These are phyloP conservation scores for Albophoma yamanashiensis DNA, from an alignment of 2,329 filamentous ascomycete species.

Conservation along the genomic window DNA sequence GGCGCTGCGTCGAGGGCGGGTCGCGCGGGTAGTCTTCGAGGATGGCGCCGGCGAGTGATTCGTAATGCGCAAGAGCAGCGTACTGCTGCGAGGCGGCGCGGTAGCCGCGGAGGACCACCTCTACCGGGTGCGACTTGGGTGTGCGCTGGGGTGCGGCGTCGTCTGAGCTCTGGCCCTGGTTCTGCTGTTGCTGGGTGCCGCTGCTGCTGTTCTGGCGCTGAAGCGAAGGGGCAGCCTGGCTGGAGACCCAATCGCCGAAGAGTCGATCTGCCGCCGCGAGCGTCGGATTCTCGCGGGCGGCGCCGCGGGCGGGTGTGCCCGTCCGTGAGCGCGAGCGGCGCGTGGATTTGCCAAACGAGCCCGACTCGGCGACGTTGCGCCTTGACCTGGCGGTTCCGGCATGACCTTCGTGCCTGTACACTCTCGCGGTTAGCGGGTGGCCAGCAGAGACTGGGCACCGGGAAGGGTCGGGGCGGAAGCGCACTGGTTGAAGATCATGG, in stretches of 20 bases:
- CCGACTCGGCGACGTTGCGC: slow-evolving; percentile 46
- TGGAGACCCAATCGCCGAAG: slow-evolving; percentile 47
- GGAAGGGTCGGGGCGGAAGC: slow-evolving; percentile 8
- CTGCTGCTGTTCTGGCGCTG: slow-evolving; percentile 25
- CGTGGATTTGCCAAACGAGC: slow-evolving; percentile 58
- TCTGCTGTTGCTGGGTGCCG: slow-evolving; percentile 17
- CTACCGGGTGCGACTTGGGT: slow-evolving; percentile 41
- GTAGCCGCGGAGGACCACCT: slow-evolving; percentile 82
- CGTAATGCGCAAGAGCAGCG: slow-evolving; percentile 81
- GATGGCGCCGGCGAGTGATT: slow-evolving; percentile 74
- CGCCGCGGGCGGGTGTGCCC: slow-evolving; percentile 40
- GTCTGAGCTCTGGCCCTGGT: slow-evolving; percentile 19
- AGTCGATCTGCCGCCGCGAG: slow-evolving; percentile 50
- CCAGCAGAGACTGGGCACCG: background rate
- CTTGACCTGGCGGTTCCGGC: slow-evolving; percentile 36
- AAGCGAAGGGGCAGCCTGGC: slow-evolving; percentile 22
- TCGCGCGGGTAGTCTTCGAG: slow-evolving; percentile 89
- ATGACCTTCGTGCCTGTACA: slow-evolving; percentile 40
- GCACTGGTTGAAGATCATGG: slow-evolving; percentile 55
- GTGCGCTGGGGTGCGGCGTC: slow-evolving; percentile 26
- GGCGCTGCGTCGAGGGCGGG: slow-evolving; percentile 58
- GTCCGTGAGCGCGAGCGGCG: slow-evolving; percentile 52
- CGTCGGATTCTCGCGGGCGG: slow-evolving; percentile 45
- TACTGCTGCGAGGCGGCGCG: slow-evolving; percentile 56
- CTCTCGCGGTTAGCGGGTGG: slow-evolving; percentile 1